Evolutionary conservation across 495 filamentous ascomycete species (phyloP), one percentile per base, ranked within the genome.

Genomic region (Annulohypoxylon moriforme): DNA sequence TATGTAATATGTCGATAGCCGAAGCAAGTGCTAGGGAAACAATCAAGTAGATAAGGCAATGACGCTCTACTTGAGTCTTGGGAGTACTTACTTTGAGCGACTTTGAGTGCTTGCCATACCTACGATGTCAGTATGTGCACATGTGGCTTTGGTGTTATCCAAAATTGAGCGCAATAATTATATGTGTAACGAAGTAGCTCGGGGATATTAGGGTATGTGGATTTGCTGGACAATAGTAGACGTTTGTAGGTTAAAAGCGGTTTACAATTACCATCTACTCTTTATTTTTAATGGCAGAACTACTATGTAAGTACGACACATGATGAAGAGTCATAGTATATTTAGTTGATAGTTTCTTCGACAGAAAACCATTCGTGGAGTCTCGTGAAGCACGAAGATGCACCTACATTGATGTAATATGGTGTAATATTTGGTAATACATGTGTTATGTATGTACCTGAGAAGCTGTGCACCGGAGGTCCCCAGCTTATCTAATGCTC

Each of bases 71-170:
- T 2, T 20, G 4, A n/a, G 27, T 29, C 3, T 8, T 18, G 11
- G 27, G n/a, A n/a, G n/a, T n/a, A n/a, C n/a, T n/a, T n/a, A n/a
- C n/a, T n/a, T n/a, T n/a, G n/a, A n/a, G n/a, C n/a, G n/a, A 22
- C 47, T 29, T 18, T 27, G 16, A 33, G 25, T 16, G 34, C 50
- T 29, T 52, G 47, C 47, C 50, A 34, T 55, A 55, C 50, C 50
- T 53, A 11, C 24, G 11, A 52, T 53, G 27, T n/a, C 49, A 29
- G 46, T 10, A 22, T 47, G n/a, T n/a, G n/a, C n/a, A n/a, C n/a
- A n/a, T n/a, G 42, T 47, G 9, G 40, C 14, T 44, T 16, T 2
- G 11, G 11, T 40, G 36, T n/a, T 11, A 11, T 11, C 36, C n/a
- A n/a, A n/a, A n/a, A n/a, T n/a, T n/a, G n/a, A n/a, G n/a, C n/a